Evolutionary conservation across 805 yeast genomes (phyloP), one percentile per base, ranked within the genome.

Genomic region (Suhomyces kilbournensis): DNA sequence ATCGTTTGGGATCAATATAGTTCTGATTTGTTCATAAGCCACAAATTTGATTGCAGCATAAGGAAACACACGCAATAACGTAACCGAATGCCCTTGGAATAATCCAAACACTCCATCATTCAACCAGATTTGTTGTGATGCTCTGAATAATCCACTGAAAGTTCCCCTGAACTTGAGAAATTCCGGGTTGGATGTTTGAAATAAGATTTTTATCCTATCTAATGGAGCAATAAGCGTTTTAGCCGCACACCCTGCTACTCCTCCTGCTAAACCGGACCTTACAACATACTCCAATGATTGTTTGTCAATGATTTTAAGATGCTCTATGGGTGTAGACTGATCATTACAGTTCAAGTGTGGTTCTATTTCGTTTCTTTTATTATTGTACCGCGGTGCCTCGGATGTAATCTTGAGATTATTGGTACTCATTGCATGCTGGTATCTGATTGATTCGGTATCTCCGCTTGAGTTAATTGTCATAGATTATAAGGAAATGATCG

Each of bases 21-120:
- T 77, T 55, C 99, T 73, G 46, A 92, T 83, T 68, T 94, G 98
- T 70, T 94, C 99, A 69, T 94, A 94, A 8, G 96, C 92, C 14
- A 94, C 97, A 68, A 93, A 94, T 67, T 94, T 94, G 63, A 94
- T 88, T 9, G 97, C 97, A 3, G 99, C 97, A 67, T 94, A 94
- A 1, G 99, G 99, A 67, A 94, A 93, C 3, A 94, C 90, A 56
- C 99, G 78, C 43, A 92, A 68, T 48, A 94, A 72, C 0, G 99
- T 94, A 0, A 96, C 97, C 4, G 96, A 89, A 67, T 94, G 99
- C 40, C 99, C 99, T 63, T 93, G 97, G 66, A 84, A 93, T 50
- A 94, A 80, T 1, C 99, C 99, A 43, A 72, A 56, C 1, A 84
- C 46, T 15, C 98, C 98, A 66, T 90, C 94, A 48, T 72, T 76